Evolutionary conservation across 495 filamentous ascomycete genomes (phyloP), one percentile per base, ranked within the genome.

Genomic region (Lepidopterella palustris): DNA sequence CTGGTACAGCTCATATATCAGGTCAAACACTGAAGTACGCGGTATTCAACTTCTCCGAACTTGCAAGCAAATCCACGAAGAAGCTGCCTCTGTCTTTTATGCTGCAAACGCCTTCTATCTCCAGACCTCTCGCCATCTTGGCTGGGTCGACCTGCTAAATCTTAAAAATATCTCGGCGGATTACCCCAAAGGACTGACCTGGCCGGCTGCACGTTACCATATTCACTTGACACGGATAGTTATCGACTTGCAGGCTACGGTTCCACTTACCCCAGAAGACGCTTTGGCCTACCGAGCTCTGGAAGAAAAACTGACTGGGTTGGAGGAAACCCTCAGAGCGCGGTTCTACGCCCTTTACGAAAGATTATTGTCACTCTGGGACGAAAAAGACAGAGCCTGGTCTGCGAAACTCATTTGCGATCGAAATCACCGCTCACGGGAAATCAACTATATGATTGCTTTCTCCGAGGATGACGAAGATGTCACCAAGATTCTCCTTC

Each of bases 21-120:
- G 55, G 18, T 15, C 53, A 25, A 53, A 26, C 35, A 9, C 60
- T 3, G 59, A 54, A 13, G 47, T 58, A 4, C 39, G 48, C 1
- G 49, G 13, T 11, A 48, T 58, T 5, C 31, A 26, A 5, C 55
- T 63, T 21, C n/a, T 63, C 13, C 24, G 26, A 18, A 28, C 24
- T 4, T 63, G 60, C 39, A 58, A 63, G 25, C 60, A 63, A 24
- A 15, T 63, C 4, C 55, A 63, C 23, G 55, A 59, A 39, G 60
- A 63, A 49, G 60, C 55, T 10, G 47, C 60, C 9, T 47, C 45
- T 21, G 24, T 63, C 1, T 59, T 63, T 48, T 63, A 58, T 29
- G 60, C 35, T 2, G 55, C 55, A 8, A 63, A 63, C 28, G 53
- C 60, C 10, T 63, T 63, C 60, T 63, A 63, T 23, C 39, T 21